Conservation (phyloP, 192 early-diverging fungal species). For the Cetraspora pellucida region DNA sequence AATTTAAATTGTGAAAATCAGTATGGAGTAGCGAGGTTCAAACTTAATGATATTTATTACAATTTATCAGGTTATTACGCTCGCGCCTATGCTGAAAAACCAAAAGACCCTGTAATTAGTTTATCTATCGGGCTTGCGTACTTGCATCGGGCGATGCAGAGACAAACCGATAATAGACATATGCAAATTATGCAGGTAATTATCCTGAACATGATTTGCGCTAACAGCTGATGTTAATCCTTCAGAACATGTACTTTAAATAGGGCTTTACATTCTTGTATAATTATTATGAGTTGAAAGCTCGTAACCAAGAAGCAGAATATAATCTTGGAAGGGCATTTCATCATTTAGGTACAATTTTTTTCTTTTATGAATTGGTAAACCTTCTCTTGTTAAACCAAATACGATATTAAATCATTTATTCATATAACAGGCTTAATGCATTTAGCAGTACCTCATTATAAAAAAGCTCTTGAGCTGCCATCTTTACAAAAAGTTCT, state of each 20-base stretch:
- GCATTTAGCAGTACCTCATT: conserved; percentile 86
- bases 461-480: conserved; percentile 70
- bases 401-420: background rate
- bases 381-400: background rate
- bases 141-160: conserved; percentile 68
- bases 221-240: background rate
- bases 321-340: conserved; percentile 92
- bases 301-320: conserved; percentile 59
- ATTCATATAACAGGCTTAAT: conserved; percentile 53
- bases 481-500: conserved; percentile 47
- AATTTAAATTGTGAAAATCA: conserved; percentile 8
- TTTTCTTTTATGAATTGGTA: background rate
- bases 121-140: conserved; percentile 64
- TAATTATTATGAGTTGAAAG: conserved; percentile 59
- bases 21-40: background rate
- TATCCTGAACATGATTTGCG: background rate
- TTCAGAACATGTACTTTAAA: background rate
- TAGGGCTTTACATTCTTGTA: conserved; percentile 66
- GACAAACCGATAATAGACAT: conserved; percentile 72
- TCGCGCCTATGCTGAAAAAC: conserved; percentile 57
- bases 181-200: conserved; percentile 59
- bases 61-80: conserved; percentile 53
- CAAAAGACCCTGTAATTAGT: conserved; percentile 69
- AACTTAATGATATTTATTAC: background rate
- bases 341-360: conserved; percentile 67